Evolutionary conservation across 306 rosid genomes (phyloP).

Genomic region (Trifolium pratense): DNA sequence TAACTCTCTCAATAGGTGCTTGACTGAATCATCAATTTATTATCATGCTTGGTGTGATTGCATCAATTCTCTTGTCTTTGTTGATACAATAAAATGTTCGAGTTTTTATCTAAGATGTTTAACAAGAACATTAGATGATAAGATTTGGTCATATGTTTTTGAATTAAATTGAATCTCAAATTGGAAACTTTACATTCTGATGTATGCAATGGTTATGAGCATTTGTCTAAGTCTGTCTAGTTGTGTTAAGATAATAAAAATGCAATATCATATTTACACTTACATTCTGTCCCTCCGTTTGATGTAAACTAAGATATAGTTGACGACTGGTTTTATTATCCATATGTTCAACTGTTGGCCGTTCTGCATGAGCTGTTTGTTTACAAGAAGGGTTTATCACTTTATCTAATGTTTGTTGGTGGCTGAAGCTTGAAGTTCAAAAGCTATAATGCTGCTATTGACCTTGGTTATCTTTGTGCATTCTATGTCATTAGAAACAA

Average conservation of each 20-base stretch:
- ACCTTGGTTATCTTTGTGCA: not conserved
- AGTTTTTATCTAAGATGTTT: not conserved
- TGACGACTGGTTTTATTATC: conserved; percentile 7
- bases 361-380: conserved; percentile 1
- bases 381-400: not conserved
- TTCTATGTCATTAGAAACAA: conserved; percentile 8
- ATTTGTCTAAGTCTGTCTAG: not conserved
- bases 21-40: not conserved
- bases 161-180: conserved; percentile 3
- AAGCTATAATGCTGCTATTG: not conserved
- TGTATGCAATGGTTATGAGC: not conserved
- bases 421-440: conserved; percentile 8
- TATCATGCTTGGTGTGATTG: not conserved
- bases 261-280: not conserved
- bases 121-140: not conserved
- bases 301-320: conserved; percentile 6
- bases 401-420: conserved; percentile 12
- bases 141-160: not conserved
- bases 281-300: not conserved
- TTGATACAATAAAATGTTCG: not conserved
- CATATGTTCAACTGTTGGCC: not conserved
- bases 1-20: not conserved
- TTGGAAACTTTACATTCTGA: not conserved
- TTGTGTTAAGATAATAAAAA: conserved; percentile 2
- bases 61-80: not conserved